These are phyloP conservation scores for Termitomyces sp. DNA, from an alignment of 768 basidiomycete species.

Conservation along the genomic window DNA sequence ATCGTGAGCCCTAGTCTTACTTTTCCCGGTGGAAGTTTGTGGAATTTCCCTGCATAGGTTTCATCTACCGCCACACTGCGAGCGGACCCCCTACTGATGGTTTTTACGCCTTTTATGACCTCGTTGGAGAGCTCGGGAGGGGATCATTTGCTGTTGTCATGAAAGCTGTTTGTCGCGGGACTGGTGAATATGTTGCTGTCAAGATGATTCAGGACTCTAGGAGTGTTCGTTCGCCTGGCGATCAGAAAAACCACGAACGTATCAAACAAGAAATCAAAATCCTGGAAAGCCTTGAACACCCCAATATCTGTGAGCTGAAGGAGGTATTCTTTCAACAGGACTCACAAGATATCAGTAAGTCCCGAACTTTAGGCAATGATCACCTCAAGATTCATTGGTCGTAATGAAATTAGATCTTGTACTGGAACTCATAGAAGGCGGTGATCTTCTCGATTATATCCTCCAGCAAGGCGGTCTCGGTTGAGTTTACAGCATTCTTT, in stretches of 20 bases:
- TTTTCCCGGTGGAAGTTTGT: not conserved
- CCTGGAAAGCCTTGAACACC: conserved; percentile 69
- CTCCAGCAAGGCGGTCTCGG: conserved; percentile 53
- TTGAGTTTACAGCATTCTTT: conserved; percentile 25
- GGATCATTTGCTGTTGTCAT: conserved; percentile 91
- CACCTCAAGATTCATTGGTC: not conserved
- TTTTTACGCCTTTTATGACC: conserved; percentile 60
- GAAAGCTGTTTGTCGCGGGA: conserved; percentile 67
- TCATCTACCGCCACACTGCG: conserved; percentile 65
- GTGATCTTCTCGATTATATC: conserved; percentile 83
- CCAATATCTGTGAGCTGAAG: conserved; percentile 75
- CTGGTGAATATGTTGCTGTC: conserved; percentile 76
- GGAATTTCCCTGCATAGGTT: conserved; percentile 37
- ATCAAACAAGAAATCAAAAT: conserved; percentile 76
- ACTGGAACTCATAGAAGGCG: conserved; percentile 81
- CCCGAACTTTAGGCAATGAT: not conserved
- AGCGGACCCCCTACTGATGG: conserved; percentile 42
- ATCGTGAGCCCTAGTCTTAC: conserved; percentile 43
- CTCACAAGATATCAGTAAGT: conserved; percentile 51
- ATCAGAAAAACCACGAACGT: conserved; percentile 19
- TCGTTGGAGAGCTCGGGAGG: conserved; percentile 70
- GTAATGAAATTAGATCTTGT: conserved; percentile 56
- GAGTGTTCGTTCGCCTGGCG: conserved; percentile 24
- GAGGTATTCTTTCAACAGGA: conserved; percentile 66
- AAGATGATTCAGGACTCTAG: conserved; percentile 73